phyloP scores from a whole-genome alignment of 164 flowering plant species.

The Annona squamosa region DNA sequence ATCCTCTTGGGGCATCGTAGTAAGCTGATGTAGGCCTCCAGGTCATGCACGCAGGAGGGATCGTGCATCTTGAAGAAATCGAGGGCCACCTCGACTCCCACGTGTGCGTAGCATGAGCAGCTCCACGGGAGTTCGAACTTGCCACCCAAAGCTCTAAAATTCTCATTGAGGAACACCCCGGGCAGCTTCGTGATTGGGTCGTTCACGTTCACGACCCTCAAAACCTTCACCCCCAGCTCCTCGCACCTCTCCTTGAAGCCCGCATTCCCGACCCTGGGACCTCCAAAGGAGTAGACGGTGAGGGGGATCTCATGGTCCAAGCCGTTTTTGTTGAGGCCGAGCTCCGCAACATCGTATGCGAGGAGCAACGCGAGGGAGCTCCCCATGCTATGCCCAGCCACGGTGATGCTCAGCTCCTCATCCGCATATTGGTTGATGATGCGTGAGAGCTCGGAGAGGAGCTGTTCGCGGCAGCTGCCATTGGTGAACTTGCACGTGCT shows the following conservation, averaged over 20 bases:
- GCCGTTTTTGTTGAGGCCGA: conserved; percentile 36
- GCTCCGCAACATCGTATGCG: conserved; percentile 72
- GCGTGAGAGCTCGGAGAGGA: conserved; percentile 26
- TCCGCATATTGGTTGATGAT: conserved; percentile 21
- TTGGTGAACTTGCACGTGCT: conserved; percentile 21
- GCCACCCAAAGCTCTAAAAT: conserved; percentile 47
- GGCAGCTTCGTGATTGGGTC: conserved; percentile 42
- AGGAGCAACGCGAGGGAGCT: conserved; percentile 63
- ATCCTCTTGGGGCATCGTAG: conserved; percentile 26
- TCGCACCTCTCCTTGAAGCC: conserved; percentile 64
- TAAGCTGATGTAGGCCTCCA: conserved; percentile 40
- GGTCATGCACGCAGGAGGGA: conserved; percentile 59
- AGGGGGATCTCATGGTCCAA: conserved; percentile 30
- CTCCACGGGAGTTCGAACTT: conserved; percentile 53
- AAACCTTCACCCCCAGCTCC: conserved; percentile 60
- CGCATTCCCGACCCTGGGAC: conserved; percentile 75
- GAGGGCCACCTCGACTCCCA: conserved; percentile 52
- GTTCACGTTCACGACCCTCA: conserved; percentile 62
- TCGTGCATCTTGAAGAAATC: conserved; percentile 57
- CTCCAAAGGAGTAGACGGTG: conserved; percentile 70
- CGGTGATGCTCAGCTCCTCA: conserved; percentile 63
- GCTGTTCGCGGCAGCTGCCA: conserved; percentile 32
- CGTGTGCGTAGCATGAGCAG: conserved; percentile 58
- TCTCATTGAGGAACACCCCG: conserved; percentile 36
- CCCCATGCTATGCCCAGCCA: conserved; percentile 92